Percentiles rank a stretch among this genome's conserved stretches.
These are phyloP conservation scores for Pisolithus marmoratus DNA, from an alignment of 768 basidiomycete species.

Conservation along the genomic window DNA sequence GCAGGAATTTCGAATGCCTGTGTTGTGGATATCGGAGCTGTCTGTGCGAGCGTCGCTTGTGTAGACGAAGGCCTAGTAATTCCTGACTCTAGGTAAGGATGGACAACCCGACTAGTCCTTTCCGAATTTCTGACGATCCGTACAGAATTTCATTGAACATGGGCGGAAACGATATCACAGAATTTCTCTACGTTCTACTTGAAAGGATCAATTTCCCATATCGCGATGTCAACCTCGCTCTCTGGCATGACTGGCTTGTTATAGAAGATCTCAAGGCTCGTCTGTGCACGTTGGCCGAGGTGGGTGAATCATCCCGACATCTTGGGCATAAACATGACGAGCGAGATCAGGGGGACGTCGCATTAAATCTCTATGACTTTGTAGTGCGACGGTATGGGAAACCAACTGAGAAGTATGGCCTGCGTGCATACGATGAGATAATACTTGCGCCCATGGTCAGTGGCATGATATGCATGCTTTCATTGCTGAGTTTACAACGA, in stretches of 20 bases:
- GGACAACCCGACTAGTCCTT: not conserved
- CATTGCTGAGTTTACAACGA: not conserved
- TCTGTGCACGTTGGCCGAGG: conserved; percentile 84
- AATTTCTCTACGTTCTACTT: conserved; percentile 76
- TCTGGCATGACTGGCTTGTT: conserved; percentile 81
- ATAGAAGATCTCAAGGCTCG: conserved; percentile 88
- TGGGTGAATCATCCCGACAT: conserved; percentile 30
- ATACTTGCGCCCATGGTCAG: conserved; percentile 91
- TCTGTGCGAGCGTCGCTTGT: conserved; percentile 79
- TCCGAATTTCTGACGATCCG: conserved; percentile 3
- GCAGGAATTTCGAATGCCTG: conserved; percentile 94
- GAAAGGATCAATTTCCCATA: conserved; percentile 85
- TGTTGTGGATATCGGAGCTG: conserved; percentile 91
- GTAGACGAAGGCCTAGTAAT: conserved; percentile 92
- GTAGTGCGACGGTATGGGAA: conserved; percentile 72
- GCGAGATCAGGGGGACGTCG: conserved; percentile 69
- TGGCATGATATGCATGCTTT: not conserved
- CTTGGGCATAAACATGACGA: conserved; percentile 3
- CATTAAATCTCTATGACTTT: conserved; percentile 87
- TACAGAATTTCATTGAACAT: conserved; percentile 73
- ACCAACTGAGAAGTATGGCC: conserved; percentile 78
- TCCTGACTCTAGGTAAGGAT: conserved; percentile 72
- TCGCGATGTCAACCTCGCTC: conserved; percentile 68
- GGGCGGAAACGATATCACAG: conserved; percentile 94
- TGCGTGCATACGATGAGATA: conserved; percentile 92